phyloP scores from a whole-genome alignment of 352 stramenopile genomes.

The Pythium sukuiense region DNA sequence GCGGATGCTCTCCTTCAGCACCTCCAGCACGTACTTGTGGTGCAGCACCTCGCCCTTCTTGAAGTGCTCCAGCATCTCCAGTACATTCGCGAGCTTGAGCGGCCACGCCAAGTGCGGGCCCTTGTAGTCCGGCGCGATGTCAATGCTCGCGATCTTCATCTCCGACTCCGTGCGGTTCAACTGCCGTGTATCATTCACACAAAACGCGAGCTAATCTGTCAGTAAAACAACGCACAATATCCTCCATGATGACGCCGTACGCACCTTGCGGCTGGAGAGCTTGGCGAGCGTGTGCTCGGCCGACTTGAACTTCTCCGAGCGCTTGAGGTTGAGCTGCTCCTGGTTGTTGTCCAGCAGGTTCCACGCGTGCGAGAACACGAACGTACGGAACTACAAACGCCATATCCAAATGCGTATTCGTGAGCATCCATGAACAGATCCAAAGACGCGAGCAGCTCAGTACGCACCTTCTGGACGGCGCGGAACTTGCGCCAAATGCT shows the following conservation, averaged over 20 bases:
- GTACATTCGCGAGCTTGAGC: constrained; percentile 78
- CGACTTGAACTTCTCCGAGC: constrained; percentile 83
- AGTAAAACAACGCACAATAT: background rate
- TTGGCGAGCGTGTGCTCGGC: constrained; percentile 78
- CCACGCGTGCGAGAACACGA: constrained; percentile 84
- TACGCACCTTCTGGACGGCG: constrained; percentile 64
- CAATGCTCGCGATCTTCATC: constrained; percentile 49
- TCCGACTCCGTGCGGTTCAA: constrained; percentile 58
- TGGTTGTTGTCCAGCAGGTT: constrained; percentile 91
- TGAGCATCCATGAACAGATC: background rate
- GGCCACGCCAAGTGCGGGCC: constrained; percentile 84
- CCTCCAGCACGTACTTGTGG: constrained; percentile 90
- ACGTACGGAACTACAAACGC: constrained; percentile 61
- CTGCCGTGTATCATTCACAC: constrained; percentile 19
- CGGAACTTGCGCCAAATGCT: constrained; percentile 68
- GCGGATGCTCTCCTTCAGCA: constrained; percentile 73
- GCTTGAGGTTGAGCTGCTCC: constrained; percentile 88
- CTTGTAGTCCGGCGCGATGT: constrained; percentile 60
- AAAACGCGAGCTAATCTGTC: constrained; percentile 1
- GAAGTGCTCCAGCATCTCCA: constrained; percentile 90
- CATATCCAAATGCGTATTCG: background rate
- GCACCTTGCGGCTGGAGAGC: constrained; percentile 71
- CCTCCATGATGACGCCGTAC: background rate
- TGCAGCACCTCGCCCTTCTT: constrained; percentile 88
- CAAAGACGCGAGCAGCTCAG: background rate